phyloP scores from a whole-genome alignment of 164 flowering plant species.

The Hamamelis virginiana region DNA sequence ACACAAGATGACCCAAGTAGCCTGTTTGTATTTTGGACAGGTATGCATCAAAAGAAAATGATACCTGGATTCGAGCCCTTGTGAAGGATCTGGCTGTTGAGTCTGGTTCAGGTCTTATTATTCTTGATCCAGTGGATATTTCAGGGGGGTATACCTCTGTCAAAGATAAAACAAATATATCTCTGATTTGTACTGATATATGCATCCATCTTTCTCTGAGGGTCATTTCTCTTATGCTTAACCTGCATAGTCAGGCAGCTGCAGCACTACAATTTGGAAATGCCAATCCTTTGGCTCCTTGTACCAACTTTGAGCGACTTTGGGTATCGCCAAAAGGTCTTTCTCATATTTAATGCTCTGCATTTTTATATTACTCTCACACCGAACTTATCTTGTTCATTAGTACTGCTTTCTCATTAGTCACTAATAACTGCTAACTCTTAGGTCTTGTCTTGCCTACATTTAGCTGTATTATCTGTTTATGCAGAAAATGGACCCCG shows the following conservation, averaged over 20 bases:
- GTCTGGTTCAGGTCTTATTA: constrained; percentile 92
- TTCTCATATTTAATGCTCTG: constrained; percentile 5
- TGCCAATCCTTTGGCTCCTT: constrained; percentile 69
- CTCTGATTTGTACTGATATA: constrained; percentile 74
- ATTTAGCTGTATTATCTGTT: constrained; percentile 1
- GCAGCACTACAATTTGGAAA: constrained; percentile 80
- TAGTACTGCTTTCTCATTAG: not conserved
- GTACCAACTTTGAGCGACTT: constrained; percentile 75
- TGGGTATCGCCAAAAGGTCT: constrained; percentile 90
- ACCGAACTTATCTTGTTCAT: not conserved
- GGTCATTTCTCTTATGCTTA: constrained; percentile 77
- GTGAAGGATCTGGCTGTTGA: constrained; percentile 86
- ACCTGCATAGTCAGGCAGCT: constrained; percentile 75
- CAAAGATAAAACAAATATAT: constrained; percentile 84
- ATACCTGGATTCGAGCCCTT: constrained; percentile 85
- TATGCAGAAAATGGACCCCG: constrained; percentile 59
- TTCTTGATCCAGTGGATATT: constrained; percentile 93
- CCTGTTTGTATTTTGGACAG: constrained; percentile 34
- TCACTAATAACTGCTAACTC: not conserved
- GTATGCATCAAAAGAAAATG: constrained; percentile 94
- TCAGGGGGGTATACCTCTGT: constrained; percentile 91
- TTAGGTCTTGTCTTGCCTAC: not conserved
- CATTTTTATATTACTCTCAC: constrained; percentile 2
- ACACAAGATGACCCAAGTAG: not conserved
- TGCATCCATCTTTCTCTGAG: constrained; percentile 80